phyloP scores from a whole-genome alignment of 2,329 filamentous ascomycete species.

The Pseudogymnoascus sp. region DNA sequence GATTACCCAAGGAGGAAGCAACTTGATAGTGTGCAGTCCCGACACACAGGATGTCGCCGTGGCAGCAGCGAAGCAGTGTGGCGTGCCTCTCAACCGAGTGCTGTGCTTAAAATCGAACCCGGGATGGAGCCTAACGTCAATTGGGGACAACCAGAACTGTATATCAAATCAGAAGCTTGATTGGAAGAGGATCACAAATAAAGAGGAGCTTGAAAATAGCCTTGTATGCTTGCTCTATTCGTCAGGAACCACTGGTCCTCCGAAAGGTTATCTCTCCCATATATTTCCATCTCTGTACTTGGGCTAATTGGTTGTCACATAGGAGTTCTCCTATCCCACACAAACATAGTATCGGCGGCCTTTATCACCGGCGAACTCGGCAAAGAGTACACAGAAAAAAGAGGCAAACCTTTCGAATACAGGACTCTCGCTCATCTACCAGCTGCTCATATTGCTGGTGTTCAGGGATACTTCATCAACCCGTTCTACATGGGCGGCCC shows the following conservation, averaged over 20 bases:
- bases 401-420: slow-evolving; percentile 29
- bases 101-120: slow-evolving; percentile 54
- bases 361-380: slow-evolving; percentile 28
- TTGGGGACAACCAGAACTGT: slow-evolving; percentile 51
- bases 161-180: slow-evolving; percentile 37
- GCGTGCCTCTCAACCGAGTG: slow-evolving; percentile 47
- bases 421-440: slow-evolving; percentile 39
- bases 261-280: slow-evolving; percentile 45
- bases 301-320: slow-evolving; percentile 26
- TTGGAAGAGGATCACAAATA: slow-evolving; percentile 52
- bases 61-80: slow-evolving; percentile 39
- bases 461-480: slow-evolving; percentile 40
- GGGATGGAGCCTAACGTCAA: slow-evolving; percentile 47
- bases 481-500: slow-evolving; percentile 39
- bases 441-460: slow-evolving; percentile 40
- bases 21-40: slow-evolving; percentile 57
- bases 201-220: slow-evolving; percentile 41
- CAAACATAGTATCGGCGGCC: slow-evolving; percentile 60
- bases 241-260: slow-evolving; percentile 70
- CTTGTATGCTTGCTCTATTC: slow-evolving; percentile 68
- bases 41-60: slow-evolving; percentile 56
- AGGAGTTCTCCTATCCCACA: slow-evolving; percentile 70
- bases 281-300: background rate
- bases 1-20: slow-evolving; percentile 60
- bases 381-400: slow-evolving; percentile 23